phyloP scores from a whole-genome alignment of 192 early-diverging fungal genomes.

The Mortierella antarctica region DNA sequence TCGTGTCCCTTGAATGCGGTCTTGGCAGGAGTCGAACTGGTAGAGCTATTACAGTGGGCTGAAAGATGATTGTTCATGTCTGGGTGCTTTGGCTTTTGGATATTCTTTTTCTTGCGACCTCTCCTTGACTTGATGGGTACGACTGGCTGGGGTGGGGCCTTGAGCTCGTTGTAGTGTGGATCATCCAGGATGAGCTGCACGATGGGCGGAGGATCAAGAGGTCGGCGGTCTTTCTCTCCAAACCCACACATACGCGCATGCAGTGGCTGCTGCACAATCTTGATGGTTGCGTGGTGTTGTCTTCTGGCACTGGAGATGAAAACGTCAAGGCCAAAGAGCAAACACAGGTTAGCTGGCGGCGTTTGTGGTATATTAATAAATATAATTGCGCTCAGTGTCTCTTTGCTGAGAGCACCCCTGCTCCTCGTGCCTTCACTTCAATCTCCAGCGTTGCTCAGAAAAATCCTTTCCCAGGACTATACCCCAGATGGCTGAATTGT shows the following conservation, averaged over 20 bases:
- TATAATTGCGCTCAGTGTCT: no score
- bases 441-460: no score
- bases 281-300: slow-evolving; percentile 56
- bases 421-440: no score
- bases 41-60: no score
- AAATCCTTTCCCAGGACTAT: no score
- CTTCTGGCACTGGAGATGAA: no score
- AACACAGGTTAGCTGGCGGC: no score
- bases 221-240: slow-evolving; percentile 82
- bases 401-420: no score
- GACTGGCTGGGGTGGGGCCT: slow-evolving; percentile 9
- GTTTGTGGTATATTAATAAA: no score
- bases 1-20: background rate
- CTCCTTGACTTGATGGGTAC: slow-evolving; percentile 11
- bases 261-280: slow-evolving; percentile 79
- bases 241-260: slow-evolving; percentile 85
- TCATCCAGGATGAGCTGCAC: slow-evolving; percentile 73
- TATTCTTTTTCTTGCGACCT: background rate
- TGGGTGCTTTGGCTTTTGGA: background rate
- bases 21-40: background rate
- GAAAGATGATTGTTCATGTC: background rate
- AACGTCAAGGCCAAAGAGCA: no score
- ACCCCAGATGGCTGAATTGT: no score
- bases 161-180: slow-evolving; percentile 14
- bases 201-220: slow-evolving; percentile 81